Evolutionary conservation across 2,329 filamentous ascomycete genomes (phyloP), one percentile per base, ranked within the genome.

Genomic region (Plenodomus biglobosus): DNA sequence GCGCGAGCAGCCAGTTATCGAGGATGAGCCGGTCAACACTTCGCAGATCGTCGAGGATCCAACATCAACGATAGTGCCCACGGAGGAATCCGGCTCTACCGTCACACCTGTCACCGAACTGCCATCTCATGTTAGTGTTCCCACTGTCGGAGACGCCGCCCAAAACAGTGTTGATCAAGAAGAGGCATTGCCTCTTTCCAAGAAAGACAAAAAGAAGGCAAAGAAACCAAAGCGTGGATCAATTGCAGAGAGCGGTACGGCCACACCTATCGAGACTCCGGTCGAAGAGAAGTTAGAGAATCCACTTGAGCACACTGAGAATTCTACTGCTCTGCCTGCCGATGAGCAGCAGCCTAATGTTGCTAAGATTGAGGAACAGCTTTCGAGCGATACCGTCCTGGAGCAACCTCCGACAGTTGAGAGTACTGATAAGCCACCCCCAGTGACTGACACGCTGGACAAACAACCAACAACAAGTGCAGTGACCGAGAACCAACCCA

Each of bases 181-280:
- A 11, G 18, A 34, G 2, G 27, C 32, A 2, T 17, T 21, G 2
- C 21, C 42, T 1, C 15, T 37, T 18, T 49, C 52, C 0, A 56
- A 55, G 39, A 58, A 61, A 37, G 59, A 61, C 46, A 63, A 65
- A 40, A 62, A 58, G 22, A 50, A 56, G 32, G 41, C 37, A 2
- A 59, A 66, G 52, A 64, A 66, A 21, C 44, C 53, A 7, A 62
- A 65, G 44, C 55, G 55, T 24, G 52, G 48, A 27, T 62, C 58
- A 21, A 32, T 48, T 16, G 48, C 46, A 1, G 57, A 58, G n/a
- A 44, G 44, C 17, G 53, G 45, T 17, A 24, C 40, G 1, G 46
- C 50, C 16, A 49, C 38, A 3, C 40, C 46, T 8, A 15, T 50
- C 16, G 56, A 57, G 17, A 49, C 38, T 2, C 40, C 46, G 11